Evolutionary conservation across 176 grass and related monocot species (phyloP), one percentile per base, ranked within the genome.

Genomic region (Ananas comosus): DNA sequence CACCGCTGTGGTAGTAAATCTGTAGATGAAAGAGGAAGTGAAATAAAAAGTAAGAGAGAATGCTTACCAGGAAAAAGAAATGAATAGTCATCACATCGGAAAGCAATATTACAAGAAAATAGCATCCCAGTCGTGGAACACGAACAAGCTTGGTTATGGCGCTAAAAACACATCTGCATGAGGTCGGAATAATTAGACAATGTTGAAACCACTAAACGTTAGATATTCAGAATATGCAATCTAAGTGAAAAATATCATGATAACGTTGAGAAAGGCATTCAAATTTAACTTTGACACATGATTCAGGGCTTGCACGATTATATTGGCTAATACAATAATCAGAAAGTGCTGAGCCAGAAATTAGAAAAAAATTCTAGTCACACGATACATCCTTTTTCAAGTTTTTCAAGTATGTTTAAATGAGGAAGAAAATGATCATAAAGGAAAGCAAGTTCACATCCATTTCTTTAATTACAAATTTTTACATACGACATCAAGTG

Each of bases 31-130:
- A 61, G 21, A 5, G 4, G 13, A 68, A 76, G 12, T 25, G 9
- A 3, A 42, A 42, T 42, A 7, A 79, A 14, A 67, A 68, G 76
- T 27, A 73, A 78, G 21, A 68, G 21, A 68, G 59, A 48, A 85
- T 80, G 73, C 84, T 56, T 90, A 96, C 92, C 92, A 91, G 86
- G 76, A 91, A 96, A 87, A 96, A 96, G 92, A 96, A 96, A 83
- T 96, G 92, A 75, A 89, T 91, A 58, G 92, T 96, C 92, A 96
- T 96, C 12, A 96, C 86, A 83, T 96, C 92, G 54, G 92, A 91
- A 73, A 96, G 81, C 10, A 96, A 50, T 76, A 96, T 96, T 51
- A 96, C 92, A 77, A 96, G 86, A 82, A 96, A 96, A 82, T 96
- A 96, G 64, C 88, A 91, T 47, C 92, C 88, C 49, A 96, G 53